These are phyloP conservation scores for Microsporum canis DNA, from an alignment of 2,329 filamentous ascomycete species.

Conservation along the genomic window DNA sequence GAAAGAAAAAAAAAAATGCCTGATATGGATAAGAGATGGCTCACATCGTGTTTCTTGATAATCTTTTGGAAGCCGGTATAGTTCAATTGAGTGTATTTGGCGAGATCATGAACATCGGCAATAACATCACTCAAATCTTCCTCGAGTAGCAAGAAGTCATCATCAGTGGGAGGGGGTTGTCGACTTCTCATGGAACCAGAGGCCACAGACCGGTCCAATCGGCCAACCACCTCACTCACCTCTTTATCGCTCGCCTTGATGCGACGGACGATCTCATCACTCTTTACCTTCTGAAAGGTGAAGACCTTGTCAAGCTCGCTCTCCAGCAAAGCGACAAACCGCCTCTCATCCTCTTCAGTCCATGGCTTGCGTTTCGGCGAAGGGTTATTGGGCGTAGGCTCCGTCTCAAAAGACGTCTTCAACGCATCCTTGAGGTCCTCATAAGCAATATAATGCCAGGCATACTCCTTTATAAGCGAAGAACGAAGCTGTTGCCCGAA, in stretches of 20 bases:
- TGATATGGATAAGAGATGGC: conserved; percentile 24
- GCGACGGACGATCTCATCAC: conserved; percentile 83
- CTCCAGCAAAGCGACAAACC: conserved; percentile 79
- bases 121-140: conserved; percentile 96
- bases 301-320: conserved; percentile 93
- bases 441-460: conserved; percentile 98
- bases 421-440: conserved; percentile 82
- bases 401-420: conserved; percentile 55
- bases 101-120: conserved; percentile 92
- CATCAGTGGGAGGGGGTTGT: conserved; percentile 53
- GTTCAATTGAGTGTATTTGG: conserved; percentile 96
- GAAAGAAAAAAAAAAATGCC: conserved; percentile 3
- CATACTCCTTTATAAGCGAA: conserved; percentile 91
- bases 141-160: conserved; percentile 88
- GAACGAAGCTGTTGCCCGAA: conserved; percentile 96
- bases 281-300: conserved; percentile 94
- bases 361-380: conserved; percentile 53
- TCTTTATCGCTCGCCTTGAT: conserved; percentile 83
- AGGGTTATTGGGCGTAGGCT: conserved; percentile 36
- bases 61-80: conserved; percentile 99
- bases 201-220: conserved; percentile 43
- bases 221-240: conserved; percentile 73
- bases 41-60: conserved; percentile 96
- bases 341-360: conserved; percentile 83
- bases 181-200: conserved; percentile 23